Evolutionary conservation across 345 rosid species (phyloP), one percentile per base, ranked within the genome.

Genomic region (Eucalyptus microcorys): DNA sequence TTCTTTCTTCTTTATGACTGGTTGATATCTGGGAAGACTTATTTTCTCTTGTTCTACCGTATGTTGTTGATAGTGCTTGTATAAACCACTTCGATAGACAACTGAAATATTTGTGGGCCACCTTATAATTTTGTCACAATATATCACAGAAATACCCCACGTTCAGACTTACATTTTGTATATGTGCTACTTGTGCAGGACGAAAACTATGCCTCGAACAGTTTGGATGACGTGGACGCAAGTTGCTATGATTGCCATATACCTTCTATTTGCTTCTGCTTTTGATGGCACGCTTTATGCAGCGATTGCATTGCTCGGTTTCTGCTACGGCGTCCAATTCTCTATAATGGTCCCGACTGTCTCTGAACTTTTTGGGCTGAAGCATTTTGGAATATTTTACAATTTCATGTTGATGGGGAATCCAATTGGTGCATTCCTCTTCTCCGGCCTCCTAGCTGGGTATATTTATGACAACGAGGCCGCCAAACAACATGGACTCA

Each of bases 261-360:
- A 93, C 90, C 94, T 94, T 80, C 92, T 94, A 16, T 95, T 94
- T 76, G 97, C 97, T 89, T 95, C 94, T 42, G 93, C 92, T 47
- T 49, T 93, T 49, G 87, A 92, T n/a, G 96, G 95, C n/a, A 93
- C 93, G 27, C 92, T 95, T 49, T 94, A 87, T 86, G 92, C 89
- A 50, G 96, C 95, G 84, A 94, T 89, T 88, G 95, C 94, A 76
- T 89, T 94, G 49, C 94, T 95, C 10, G 97, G 97, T 24, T 86
- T 94, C 88, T 95, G 96, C 92, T 94, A 91, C 8, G 96, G 97
- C 9, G 95, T 94, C 88, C 96, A 94, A 81, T 92, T 94, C 92
- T 94, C 95, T 19, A 87, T 94, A 85, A 94, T 94, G 97, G 92
- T 94, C 85, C 97, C 96, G 12, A 95, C 95, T 2, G 96, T 94